A percentile compares a stretch with the other conserved stretches of the same genome.
phyloP scores from a whole-genome alignment of 768 basidiomycete genomes.

The Trametes coccinea region DNA sequence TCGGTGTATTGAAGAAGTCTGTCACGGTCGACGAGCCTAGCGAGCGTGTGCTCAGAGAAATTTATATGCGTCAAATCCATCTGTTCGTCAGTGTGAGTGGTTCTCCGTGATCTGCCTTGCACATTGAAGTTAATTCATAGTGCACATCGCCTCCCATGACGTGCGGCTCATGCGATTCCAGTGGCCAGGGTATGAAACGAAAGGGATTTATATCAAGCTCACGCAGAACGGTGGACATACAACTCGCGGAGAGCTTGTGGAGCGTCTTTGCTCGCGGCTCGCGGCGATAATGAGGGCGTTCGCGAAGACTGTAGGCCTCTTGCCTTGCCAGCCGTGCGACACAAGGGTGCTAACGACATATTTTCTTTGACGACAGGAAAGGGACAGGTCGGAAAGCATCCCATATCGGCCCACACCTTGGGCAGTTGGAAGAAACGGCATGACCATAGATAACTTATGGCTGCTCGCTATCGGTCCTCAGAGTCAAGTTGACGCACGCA shows the following conservation, averaged over 20 bases:
- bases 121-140: background rate
- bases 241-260: slow-evolving; percentile 19
- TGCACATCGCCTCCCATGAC: background rate
- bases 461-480: slow-evolving; percentile 19
- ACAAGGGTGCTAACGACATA: too few relatives aligned
- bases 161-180: background rate
- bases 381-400: too few relatives aligned
- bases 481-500: background rate
- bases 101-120: background rate
- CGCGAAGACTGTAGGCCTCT: slow-evolving; percentile 10
- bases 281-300: slow-evolving; percentile 4
- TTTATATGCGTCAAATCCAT: slow-evolving; percentile 20
- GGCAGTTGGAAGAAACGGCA: slow-evolving; percentile 9
- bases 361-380: too few relatives aligned
- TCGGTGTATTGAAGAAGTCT: slow-evolving; percentile 9
- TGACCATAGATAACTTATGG: slow-evolving; percentile 21
- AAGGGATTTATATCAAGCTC: slow-evolving; percentile 21
- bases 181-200: slow-evolving; percentile 27
- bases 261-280: slow-evolving; percentile 12
- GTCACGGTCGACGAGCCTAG: slow-evolving; percentile 1
- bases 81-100: slow-evolving; percentile 19
- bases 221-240: slow-evolving; percentile 15
- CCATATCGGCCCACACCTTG: background rate
- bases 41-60: slow-evolving; percentile 18
- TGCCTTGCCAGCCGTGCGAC: background rate